Percentiles rank a stretch among this genome's conserved stretches.
Evolutionary conservation across 1,139 yeast species (phyloP).

Genomic region (Meyerozyma sp.): DNA sequence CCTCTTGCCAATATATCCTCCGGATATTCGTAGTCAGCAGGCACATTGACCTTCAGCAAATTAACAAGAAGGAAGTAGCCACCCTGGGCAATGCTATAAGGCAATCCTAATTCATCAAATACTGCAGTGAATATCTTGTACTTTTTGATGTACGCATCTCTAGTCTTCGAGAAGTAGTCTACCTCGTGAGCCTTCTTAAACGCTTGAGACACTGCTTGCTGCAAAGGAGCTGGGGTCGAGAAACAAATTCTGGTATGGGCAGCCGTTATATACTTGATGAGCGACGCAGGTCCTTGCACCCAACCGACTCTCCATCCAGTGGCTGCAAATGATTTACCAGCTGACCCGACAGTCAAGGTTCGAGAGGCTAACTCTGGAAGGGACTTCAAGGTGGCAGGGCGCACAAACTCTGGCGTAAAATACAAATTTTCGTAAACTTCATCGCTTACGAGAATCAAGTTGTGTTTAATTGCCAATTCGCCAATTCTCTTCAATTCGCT

Average conservation of each 20-base stretch:
- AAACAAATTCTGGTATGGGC: conserved; percentile 94
- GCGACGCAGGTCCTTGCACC: conserved; percentile 81
- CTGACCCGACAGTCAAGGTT: conserved; percentile 90
- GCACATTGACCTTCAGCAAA: conserved; percentile 75
- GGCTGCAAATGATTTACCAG: conserved; percentile 95
- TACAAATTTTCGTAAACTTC: conserved; percentile 92
- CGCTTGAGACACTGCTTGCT: conserved; percentile 85
- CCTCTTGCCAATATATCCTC: conserved; percentile 54
- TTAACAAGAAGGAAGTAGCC: conserved; percentile 90
- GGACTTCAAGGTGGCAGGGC: conserved; percentile 72
- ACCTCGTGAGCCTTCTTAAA: conserved; percentile 55
- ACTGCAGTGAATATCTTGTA: conserved; percentile 66
- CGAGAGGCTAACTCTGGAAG: conserved; percentile 70
- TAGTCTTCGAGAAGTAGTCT: conserved; percentile 65
- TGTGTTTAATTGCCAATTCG: conserved; percentile 73
- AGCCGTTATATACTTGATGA: conserved; percentile 73
- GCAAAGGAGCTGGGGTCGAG: conserved; percentile 88
- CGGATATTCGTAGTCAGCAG: conserved; percentile 68
- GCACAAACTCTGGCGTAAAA: conserved; percentile 61
- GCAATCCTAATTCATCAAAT: conserved; percentile 81
- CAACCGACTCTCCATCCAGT: conserved; percentile 99
- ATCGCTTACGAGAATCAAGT: conserved; percentile 77
- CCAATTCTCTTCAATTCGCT: conserved; percentile 75
- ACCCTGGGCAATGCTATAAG: conserved; percentile 88
- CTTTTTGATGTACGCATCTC: conserved; percentile 62